Percentiles rank a stretch among this genome's conserved stretches.
phyloP scores from a whole-genome alignment of 2,329 filamentous ascomycete species.

The Paradendryphiella salina region DNA sequence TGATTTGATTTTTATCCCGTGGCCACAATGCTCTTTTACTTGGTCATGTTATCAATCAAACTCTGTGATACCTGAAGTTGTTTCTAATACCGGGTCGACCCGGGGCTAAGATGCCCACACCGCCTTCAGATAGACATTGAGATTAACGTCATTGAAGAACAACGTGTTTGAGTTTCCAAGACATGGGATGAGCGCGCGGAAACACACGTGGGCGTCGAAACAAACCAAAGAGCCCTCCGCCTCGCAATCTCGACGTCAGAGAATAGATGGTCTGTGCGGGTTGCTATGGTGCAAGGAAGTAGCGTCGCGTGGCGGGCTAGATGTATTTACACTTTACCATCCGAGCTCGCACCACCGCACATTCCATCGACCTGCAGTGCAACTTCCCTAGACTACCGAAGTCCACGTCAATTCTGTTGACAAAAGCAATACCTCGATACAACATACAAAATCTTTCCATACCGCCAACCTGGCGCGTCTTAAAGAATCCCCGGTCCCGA shows the following conservation, averaged over 20 bases:
- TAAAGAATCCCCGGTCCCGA: constrained; percentile 41
- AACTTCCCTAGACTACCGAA: constrained; percentile 17
- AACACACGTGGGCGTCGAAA: no score
- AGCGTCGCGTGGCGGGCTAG: constrained; percentile 26
- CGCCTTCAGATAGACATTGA: no score
- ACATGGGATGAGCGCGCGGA: no score
- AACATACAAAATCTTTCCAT: constrained; percentile 13
- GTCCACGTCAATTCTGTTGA: constrained; percentile 3
- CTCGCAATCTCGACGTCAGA: background rate
- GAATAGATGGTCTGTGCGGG: constrained; percentile 21
- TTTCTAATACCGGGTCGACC: no score
- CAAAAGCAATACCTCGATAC: constrained; percentile 8
- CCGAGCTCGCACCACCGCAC: constrained; percentile 24
- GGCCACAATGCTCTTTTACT: no score
- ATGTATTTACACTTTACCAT: constrained; percentile 30
- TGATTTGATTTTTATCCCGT: no score
- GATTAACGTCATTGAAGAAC: no score
- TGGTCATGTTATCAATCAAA: no score
- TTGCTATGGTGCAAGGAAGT: constrained; percentile 32
- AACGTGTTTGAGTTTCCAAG: no score
- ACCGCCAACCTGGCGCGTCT: constrained; percentile 46
- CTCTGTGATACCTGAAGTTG: no score
- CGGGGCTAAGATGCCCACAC: no score
- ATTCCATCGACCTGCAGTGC: constrained; percentile 12
- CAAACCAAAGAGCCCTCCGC: no score